phyloP scores from a whole-genome alignment of 352 stramenopile species.

The Pythium aquatile region DNA sequence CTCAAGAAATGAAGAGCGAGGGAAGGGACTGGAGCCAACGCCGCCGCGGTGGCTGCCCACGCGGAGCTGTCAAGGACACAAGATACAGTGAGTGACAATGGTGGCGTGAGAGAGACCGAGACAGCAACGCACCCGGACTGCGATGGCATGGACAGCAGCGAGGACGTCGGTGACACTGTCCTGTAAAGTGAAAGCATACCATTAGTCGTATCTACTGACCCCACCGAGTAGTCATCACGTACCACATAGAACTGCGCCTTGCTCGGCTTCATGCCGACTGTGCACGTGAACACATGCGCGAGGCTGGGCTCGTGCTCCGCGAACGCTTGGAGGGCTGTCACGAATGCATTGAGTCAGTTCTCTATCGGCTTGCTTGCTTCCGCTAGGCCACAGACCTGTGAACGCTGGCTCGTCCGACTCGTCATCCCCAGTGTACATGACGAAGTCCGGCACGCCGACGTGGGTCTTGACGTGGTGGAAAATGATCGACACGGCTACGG shows the following conservation, averaged over 20 bases:
- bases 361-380: not conserved
- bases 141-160: conserved; percentile 46
- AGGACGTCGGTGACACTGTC: conserved; percentile 58
- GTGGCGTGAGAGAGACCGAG: not conserved
- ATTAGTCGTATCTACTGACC: not conserved
- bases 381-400: conserved; percentile 35
- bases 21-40: not conserved
- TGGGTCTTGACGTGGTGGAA: conserved; percentile 55
- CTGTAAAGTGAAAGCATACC: conserved; percentile 16
- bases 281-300: conserved; percentile 90
- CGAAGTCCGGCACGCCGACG: conserved; percentile 89
- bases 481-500: conserved; percentile 51
- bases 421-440: conserved; percentile 96
- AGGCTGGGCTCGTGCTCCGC: conserved; percentile 33
- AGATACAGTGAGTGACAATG: not conserved
- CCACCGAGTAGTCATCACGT: conserved; percentile 6
- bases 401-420: conserved; percentile 94
- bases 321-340: conserved; percentile 47
- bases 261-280: conserved; percentile 97
- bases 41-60: conserved; percentile 8
- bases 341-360: not conserved
- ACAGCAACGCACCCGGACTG: conserved; percentile 38
- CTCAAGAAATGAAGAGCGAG: conserved; percentile 9
- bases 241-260: conserved; percentile 94
- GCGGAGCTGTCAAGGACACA: conserved; percentile 15